Base-by-base conservation (phyloP, 805 yeast species). In the Teunomyces funiuensis region DNA sequence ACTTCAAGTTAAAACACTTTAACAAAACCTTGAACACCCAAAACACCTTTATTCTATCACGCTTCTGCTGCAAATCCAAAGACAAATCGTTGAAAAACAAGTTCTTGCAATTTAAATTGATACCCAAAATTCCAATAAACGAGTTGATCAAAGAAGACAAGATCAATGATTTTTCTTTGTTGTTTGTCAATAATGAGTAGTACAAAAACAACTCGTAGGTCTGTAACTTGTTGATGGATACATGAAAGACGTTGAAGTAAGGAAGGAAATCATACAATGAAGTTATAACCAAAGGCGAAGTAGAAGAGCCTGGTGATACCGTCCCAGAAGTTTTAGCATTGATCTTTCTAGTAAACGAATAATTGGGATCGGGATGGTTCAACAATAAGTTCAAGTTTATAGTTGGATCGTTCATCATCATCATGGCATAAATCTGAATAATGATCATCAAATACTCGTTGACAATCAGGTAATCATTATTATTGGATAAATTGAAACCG, bases 341-440 rank as follows among this genome's bases (percentile, higher is more conserved):
- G 16, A 19, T 16, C 20, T 34, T 39, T n/a, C 39, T 30, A 28
- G 36, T 34, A 16, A 42, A 46, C 13, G 50, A 34, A 33, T 62
- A 69, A 33, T 54, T 54, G 5, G 73, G 74, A 29, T 56, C 54
- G 1, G 59, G 42, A 46, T 69, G 74, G 42, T 67, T 70, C 39
- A 70, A 53, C 14, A 69, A 49, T 37, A 69, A 49, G 45, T 68
- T 64, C 63, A 76, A 48, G 58, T 69, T 58, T 56, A 66, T 54
- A 44, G 69, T 51, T 51, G 76, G 70, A 59, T 77, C 68, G 49
- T 75, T 77, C 59, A 78, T 68, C 62, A 73, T 70, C 18, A 78
- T 55, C 60, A 78, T 75, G 25, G 80, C 71, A 52, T 77, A 77
- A 11, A 77, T 65, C 44, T 77, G 71, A n/a, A 60, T 71, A 49